Evolutionary conservation across 352 stramenopile species (phyloP).

Genomic region (Phytophthora tubulina): DNA sequence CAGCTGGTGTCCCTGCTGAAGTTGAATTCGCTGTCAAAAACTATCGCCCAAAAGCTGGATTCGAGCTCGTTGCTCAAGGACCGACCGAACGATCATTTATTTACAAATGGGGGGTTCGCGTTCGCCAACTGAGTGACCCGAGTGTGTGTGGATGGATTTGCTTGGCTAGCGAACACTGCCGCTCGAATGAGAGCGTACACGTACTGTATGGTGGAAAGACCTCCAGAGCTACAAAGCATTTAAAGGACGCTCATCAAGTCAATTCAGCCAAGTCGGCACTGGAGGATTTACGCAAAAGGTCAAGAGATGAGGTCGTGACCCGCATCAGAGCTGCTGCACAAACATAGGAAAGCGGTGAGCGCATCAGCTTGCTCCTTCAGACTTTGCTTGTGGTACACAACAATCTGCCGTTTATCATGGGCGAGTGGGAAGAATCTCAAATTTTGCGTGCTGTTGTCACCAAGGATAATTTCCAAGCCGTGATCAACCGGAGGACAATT

Average conservation of each 20-base stretch:
- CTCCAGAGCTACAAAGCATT: constrained; percentile 8
- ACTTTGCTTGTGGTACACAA: constrained; percentile 14
- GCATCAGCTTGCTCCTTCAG: constrained; percentile 18
- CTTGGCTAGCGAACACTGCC: no score
- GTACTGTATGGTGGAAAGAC: no score
- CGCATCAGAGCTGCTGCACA: not conserved
- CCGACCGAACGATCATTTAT: no score
- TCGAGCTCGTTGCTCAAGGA: no score
- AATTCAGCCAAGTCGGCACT: not conserved
- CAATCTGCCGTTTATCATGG: constrained; percentile 18
- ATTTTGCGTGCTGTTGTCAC: constrained; percentile 1
- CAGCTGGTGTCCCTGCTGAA: no score
- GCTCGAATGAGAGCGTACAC: constrained; percentile 14
- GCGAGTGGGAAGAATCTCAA: constrained; percentile 19
- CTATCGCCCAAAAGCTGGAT: no score
- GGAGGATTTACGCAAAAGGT: constrained; percentile 7
- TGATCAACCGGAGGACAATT: constrained; percentile 4
- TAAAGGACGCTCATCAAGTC: constrained; percentile 4
- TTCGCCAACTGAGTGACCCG: no score
- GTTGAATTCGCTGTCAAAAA: no score
- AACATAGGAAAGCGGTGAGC: constrained; percentile 2
- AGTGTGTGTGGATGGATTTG: no score
- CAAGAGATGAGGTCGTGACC: not conserved
- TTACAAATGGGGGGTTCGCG: no score
- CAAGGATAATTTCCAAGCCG: constrained; percentile 3